These are phyloP conservation scores for Kwoniella bestiolae DNA, from an alignment of 768 basidiomycete genomes.

Conservation along the genomic window DNA sequence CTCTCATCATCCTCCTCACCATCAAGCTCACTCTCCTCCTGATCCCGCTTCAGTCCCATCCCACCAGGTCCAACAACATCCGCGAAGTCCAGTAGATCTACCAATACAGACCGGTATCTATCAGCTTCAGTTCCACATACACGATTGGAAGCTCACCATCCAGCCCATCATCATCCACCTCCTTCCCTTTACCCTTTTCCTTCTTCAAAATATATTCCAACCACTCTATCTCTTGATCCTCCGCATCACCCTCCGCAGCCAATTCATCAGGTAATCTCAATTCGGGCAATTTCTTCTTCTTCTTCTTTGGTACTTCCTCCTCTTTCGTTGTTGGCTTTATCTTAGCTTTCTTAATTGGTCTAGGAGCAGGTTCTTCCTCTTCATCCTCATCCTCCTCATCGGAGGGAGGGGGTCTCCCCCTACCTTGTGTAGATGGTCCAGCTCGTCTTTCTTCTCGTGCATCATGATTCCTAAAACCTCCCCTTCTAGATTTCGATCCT, in stretches of 20 bases:
- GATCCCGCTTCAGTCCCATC: constrained; percentile 27
- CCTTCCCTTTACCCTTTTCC: constrained; percentile 59
- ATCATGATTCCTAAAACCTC: constrained; percentile 15
- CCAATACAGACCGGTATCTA: constrained; percentile 51
- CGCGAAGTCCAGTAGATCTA: constrained; percentile 51
- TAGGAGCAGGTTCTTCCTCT: constrained; percentile 5
- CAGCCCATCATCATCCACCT: constrained; percentile 72
- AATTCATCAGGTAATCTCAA: constrained; percentile 27
- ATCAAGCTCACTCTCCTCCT: constrained; percentile 37
- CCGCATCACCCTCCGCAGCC: constrained; percentile 61
- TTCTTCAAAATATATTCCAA: constrained; percentile 73
- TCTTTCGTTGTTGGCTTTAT: neutral
- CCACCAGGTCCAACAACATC: constrained; percentile 50
- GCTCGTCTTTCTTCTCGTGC: constrained; percentile 20
- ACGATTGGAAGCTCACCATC: constrained; percentile 62
- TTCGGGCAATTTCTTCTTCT: constrained; percentile 44
- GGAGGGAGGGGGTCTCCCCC: neutral
- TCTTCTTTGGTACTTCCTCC: constrained; percentile 16
- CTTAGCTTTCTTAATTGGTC: neutral
- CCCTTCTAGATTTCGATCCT: constrained; percentile 18
- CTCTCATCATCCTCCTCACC: constrained; percentile 43
- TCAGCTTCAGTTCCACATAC: constrained; percentile 59
- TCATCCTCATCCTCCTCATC: constrained; percentile 8
- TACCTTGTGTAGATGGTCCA: neutral
- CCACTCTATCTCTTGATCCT: constrained; percentile 83